Evolutionary conservation across 352 stramenopile genomes (phyloP).

Genomic region (Pythium rhizo-oryzae): DNA sequence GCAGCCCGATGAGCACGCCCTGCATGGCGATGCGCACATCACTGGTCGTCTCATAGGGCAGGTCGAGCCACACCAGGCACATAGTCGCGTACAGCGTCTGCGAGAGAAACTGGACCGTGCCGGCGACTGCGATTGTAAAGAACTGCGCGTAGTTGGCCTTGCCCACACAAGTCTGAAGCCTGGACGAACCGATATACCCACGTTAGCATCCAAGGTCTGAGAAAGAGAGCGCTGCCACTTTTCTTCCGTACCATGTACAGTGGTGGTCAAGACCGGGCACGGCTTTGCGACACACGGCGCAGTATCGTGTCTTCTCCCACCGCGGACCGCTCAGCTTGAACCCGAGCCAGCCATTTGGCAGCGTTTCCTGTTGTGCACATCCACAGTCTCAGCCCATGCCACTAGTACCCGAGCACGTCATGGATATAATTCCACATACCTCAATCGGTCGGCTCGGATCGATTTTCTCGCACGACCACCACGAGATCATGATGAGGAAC

Average conservation of each 20-base stretch:
- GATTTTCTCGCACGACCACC: constrained; percentile 73
- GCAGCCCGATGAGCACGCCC: constrained; percentile 46
- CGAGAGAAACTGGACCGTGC: constrained; percentile 66
- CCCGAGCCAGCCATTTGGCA: constrained; percentile 67
- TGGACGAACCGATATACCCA: constrained; percentile 14
- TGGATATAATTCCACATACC: constrained; percentile 9
- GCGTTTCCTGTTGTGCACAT: constrained; percentile 22
- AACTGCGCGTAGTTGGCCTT: constrained; percentile 88
- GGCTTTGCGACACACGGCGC: constrained; percentile 74
- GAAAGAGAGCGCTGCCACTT: no score
- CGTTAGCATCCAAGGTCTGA: not conserved
- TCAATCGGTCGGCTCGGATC: constrained; percentile 55
- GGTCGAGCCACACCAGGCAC: constrained; percentile 62
- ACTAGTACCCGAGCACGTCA: not conserved
- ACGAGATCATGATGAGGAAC: constrained; percentile 54
- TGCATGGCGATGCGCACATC: constrained; percentile 41
- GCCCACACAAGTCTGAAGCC: constrained; percentile 85
- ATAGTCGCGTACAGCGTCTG: constrained; percentile 56
- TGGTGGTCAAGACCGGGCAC: constrained; percentile 85
- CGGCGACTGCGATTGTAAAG: constrained; percentile 78
- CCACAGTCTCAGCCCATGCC: not conserved
- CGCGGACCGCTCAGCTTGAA: constrained; percentile 62
- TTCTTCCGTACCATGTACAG: constrained; percentile 66
- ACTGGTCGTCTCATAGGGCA: constrained; percentile 33
- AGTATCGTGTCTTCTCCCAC: constrained; percentile 86